These are phyloP conservation scores for Diaporthe sp. DNA, from an alignment of 2,329 filamentous ascomycete species.

Conservation along the genomic window DNA sequence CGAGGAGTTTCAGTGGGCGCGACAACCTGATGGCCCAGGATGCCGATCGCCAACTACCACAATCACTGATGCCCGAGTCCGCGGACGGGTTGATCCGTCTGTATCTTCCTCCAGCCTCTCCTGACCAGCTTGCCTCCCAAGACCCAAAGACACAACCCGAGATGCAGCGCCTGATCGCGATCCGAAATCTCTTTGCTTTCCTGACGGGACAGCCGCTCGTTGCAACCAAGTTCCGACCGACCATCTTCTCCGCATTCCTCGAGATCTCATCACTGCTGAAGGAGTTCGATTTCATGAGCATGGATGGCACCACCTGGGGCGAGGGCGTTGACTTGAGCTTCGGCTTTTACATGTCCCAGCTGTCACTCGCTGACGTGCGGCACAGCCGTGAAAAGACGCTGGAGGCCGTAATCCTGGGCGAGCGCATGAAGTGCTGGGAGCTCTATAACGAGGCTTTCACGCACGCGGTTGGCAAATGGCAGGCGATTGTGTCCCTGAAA, in stretches of 20 bases:
- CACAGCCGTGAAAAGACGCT: conserved; percentile 88
- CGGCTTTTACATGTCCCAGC: conserved; percentile 80
- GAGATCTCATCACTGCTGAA: conserved; percentile 66
- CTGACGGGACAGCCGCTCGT: conserved; percentile 74
- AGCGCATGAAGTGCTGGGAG: conserved; percentile 83
- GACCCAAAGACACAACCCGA: conserved; percentile 48
- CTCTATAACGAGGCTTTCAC: conserved; percentile 94
- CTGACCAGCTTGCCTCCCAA: conserved; percentile 44
- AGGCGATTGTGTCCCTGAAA: conserved; percentile 75
- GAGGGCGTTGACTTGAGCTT: conserved; percentile 75
- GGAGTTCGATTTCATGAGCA: conserved; percentile 68
- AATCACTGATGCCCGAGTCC: conserved; percentile 44
- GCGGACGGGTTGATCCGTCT: conserved; percentile 60
- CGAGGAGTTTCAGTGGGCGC: conserved; percentile 61
- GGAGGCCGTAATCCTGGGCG: conserved; percentile 89
- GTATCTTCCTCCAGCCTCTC: conserved; percentile 62
- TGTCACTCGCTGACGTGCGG: conserved; percentile 83
- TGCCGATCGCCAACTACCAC: conserved; percentile 47
- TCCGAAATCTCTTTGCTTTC: conserved; percentile 76
- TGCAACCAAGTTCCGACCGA: conserved; percentile 65
- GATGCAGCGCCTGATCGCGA: conserved; percentile 68
- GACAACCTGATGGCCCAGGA: conserved; percentile 64
- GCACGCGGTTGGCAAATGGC: conserved; percentile 89
- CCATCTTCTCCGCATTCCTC: conserved; percentile 66
- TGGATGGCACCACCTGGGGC: conserved; percentile 71